Evolutionary conservation across 768 basidiomycete genomes (phyloP).

Genomic region (Pleurotus ostreatus): DNA sequence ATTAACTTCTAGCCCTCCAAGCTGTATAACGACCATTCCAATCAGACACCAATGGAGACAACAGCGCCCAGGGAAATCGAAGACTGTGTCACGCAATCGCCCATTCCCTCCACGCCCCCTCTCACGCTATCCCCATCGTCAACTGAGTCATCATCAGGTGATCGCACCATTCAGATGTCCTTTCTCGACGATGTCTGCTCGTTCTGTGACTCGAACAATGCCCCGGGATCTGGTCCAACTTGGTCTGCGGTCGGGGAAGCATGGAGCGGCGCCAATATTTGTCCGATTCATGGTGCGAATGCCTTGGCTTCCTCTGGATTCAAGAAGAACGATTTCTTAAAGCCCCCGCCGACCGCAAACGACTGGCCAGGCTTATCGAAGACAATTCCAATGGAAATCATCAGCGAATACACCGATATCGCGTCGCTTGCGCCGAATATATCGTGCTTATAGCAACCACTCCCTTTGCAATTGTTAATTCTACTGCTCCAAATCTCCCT

Average conservation of each 20-base stretch:
- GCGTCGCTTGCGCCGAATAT: background rate
- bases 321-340: background rate
- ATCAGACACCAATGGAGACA: background rate
- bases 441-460: background rate
- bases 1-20: background rate
- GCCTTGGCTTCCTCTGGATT: background rate
- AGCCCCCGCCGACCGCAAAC: background rate
- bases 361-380: background rate
- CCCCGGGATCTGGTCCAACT: conserved; percentile 19
- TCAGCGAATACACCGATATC: background rate
- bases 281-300: background rate
- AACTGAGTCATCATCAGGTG: conserved; percentile 51
- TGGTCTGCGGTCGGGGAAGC: conserved; percentile 12
- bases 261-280: background rate
- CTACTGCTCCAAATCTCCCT: background rate
- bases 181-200: conserved; percentile 40
- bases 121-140: conserved; percentile 59
- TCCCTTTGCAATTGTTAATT: background rate
- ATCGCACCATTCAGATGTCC: conserved; percentile 54
- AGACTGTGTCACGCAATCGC: conserved; percentile 22
- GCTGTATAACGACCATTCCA: background rate
- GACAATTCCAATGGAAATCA: background rate
- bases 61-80: conserved; percentile 9
- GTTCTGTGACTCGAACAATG: background rate
- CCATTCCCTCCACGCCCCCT: conserved; percentile 51